Conservation (phyloP, 148 eudicot species). For the Rheum nobile region DNA sequence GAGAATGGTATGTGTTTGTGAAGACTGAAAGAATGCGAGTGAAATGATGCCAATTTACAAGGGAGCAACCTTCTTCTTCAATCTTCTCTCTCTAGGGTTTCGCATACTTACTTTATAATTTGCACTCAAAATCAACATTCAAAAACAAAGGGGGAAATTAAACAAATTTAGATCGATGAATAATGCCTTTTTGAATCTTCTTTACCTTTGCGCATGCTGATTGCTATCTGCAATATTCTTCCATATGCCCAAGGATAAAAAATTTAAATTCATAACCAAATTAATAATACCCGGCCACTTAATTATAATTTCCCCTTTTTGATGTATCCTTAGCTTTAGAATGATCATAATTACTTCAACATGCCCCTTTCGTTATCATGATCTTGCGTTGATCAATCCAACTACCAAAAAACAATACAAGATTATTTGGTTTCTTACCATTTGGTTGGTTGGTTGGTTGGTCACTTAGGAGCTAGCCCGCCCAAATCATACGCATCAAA, state of each 20-base stretch:
- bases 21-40: slow-evolving; percentile 1
- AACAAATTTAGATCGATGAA: no score
- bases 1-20: slow-evolving; percentile 1
- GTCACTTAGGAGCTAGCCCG: not conserved
- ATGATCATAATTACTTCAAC: not conserved
- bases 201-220: not conserved
- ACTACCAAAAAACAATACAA: not conserved
- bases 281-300: no score
- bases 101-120: not conserved
- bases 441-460: not conserved
- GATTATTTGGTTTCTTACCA: not conserved
- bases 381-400: not conserved
- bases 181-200: not conserved
- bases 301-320: not conserved
- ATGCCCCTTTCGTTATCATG: not conserved
- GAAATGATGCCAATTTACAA: slow-evolving; percentile 1
- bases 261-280: not conserved
- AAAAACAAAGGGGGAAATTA: not conserved
- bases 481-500: not conserved
- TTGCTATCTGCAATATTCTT: not conserved
- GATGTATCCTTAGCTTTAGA: not conserved
- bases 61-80: not conserved
- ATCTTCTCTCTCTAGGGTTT: not conserved
- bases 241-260: not conserved
- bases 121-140: not conserved